Base-by-base conservation (phyloP, 192 early-diverging fungal genomes). In the Coemansia aciculifera region DNA sequence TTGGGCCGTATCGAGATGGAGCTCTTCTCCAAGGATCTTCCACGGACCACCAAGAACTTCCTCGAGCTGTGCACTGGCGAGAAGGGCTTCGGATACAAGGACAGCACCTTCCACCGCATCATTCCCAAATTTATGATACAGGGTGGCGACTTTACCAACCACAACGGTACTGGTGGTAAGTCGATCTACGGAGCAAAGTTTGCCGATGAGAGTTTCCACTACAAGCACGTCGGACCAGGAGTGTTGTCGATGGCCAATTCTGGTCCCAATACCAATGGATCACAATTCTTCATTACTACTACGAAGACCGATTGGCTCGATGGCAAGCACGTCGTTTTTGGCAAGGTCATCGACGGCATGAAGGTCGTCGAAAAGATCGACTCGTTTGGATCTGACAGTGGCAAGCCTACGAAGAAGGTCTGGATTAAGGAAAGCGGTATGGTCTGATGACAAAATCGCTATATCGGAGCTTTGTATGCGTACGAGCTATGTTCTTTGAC, bases 11-110 rank as follows among this genome's bases (percentile, higher is more conserved):
- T 82, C 34, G 66, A 60, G 46, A 74, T 82, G 21, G 79, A 73
- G 64, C 68, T 82, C 5, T 92, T 89, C 79, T 84, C 85, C 49
- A 89, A 97, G 71, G 88, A 88, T 34, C 88, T 90, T 9, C 96
- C 96, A 67, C 89, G 89, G 85, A 97, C 95, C 32, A 89, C 91
- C 46, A 92, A 98, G 78, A 98, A 98, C 89, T 98, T 98, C 83
- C 86, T 87, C 51, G 85, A 86, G 48, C 81, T 92, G 38, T 66
- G 73, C 60, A 69, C 71, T 0, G 84, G 83, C 27, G 73, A 75
- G 49, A 66, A 78, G 19, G 69, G 69, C 8, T 52, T 63, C 15
- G 64, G 69, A 19, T 93, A 86, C 79, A 87, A 88, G 75, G 90
- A 85, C 43, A 84, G 83, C 34, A 86, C 72, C 17, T 97, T 95